Conservation (phyloP, 192 early-diverging fungal genomes). For the Backusella macrospora region DNA sequence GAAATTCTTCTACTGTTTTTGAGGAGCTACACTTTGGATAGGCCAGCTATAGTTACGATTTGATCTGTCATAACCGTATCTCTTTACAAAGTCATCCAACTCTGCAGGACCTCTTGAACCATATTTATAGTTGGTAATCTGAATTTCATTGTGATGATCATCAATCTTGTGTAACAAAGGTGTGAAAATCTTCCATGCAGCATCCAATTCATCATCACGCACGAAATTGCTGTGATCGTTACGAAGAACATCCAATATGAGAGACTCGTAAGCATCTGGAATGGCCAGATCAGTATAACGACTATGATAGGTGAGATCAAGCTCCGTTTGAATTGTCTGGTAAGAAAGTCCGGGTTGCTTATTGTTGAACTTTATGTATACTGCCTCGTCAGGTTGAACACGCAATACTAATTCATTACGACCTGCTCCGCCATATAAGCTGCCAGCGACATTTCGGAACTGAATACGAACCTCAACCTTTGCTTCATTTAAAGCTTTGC, state of each 20-base stretch:
- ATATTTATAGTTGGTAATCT: slow-evolving; percentile 75
- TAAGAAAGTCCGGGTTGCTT: slow-evolving; percentile 90
- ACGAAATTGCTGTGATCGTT: slow-evolving; percentile 98
- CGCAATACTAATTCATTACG: slow-evolving; percentile 97
- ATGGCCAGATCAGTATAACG: slow-evolving; percentile 89
- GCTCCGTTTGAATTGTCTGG: slow-evolving; percentile 84
- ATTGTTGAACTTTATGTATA: slow-evolving; percentile 97
- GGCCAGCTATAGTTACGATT: slow-evolving; percentile 13
- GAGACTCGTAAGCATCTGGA: slow-evolving; percentile 95
- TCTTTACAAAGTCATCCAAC: slow-evolving; percentile 74
- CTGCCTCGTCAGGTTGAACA: slow-evolving; percentile 92
- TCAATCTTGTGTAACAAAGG: slow-evolving; percentile 93
- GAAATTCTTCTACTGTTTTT: slow-evolving; percentile 5
- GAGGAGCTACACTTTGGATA: slow-evolving; percentile 14
- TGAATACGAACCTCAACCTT: slow-evolving; percentile 97
- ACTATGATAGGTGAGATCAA: slow-evolving; percentile 90
- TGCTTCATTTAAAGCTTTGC: slow-evolving; percentile 89
- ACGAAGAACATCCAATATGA: slow-evolving; percentile 89
- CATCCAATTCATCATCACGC: slow-evolving; percentile 88
- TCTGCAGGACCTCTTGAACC: slow-evolving; percentile 83
- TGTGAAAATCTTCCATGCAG: slow-evolving; percentile 98
- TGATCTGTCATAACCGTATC: slow-evolving; percentile 41
- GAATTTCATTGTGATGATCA: slow-evolving; percentile 37
- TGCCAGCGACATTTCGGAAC: slow-evolving; percentile 90
- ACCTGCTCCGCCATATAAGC: slow-evolving; percentile 72